phyloP scores from a whole-genome alignment of 2,329 filamentous ascomycete genomes.

The Trichoderma simmonsii region DNA sequence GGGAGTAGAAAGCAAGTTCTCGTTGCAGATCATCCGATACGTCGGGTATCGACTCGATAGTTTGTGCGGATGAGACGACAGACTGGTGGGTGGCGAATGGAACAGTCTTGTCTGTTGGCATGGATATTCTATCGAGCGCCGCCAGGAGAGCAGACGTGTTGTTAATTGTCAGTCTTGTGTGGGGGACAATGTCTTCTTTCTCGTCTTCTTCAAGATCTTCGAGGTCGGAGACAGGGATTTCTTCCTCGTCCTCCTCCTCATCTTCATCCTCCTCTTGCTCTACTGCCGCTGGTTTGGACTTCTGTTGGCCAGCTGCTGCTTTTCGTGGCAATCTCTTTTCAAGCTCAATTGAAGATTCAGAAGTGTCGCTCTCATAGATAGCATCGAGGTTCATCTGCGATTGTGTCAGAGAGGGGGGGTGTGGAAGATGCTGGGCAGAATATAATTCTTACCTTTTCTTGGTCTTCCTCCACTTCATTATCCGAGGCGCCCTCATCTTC shows the following conservation, averaged over 20 bases:
- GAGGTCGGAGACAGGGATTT: slow-evolving; percentile 85
- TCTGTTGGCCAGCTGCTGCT: slow-evolving; percentile 21
- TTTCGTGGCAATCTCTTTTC: slow-evolving; percentile 65
- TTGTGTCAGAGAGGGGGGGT: neutral
- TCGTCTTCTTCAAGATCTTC: slow-evolving; percentile 75
- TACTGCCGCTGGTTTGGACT: slow-evolving; percentile 34
- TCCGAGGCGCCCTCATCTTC: slow-evolving; percentile 40
- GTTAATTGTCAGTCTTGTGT: slow-evolving; percentile 95
- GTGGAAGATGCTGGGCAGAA: neutral
- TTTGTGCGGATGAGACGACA: slow-evolving; percentile 64
- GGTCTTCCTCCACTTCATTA: slow-evolving; percentile 36
- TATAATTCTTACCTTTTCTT: slow-evolving; percentile 24
- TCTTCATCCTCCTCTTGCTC: slow-evolving; percentile 52
- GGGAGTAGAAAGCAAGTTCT: slow-evolving; percentile 89
- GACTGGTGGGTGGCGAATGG: slow-evolving; percentile 83
- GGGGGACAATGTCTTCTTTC: slow-evolving; percentile 80
- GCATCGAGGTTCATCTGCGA: slow-evolving; percentile 50
- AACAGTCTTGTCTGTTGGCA: slow-evolving; percentile 63
- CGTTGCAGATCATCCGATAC: slow-evolving; percentile 88
- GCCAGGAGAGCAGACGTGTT: slow-evolving; percentile 84
- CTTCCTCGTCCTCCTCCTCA: slow-evolving; percentile 70
- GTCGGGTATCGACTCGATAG: slow-evolving; percentile 68
- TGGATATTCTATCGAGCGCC: slow-evolving; percentile 71
- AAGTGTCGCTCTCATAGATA: slow-evolving; percentile 59
- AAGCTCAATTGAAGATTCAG: slow-evolving; percentile 72